These are phyloP conservation scores for Stachybotrys chartarum DNA, from an alignment of 2,329 filamentous ascomycete species.

Conservation along the genomic window DNA sequence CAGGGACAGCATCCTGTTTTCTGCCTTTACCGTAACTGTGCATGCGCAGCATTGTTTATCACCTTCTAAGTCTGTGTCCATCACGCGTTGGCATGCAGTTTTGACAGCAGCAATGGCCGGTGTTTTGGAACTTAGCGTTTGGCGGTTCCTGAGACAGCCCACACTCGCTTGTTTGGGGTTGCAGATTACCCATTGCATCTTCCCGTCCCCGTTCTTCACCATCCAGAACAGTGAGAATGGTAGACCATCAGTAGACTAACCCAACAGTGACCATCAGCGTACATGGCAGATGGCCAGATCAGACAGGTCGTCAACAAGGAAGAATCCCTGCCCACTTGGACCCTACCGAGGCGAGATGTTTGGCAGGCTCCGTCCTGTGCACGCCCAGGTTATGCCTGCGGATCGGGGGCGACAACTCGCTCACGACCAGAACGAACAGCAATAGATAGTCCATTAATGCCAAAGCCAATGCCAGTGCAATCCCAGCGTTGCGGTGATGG, in stretches of 20 bases:
- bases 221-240: neutral
- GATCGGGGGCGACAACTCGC: neutral
- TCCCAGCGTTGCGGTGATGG: too few relatives aligned
- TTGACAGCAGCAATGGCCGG: neutral
- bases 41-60: neutral
- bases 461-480: too few relatives aligned
- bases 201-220: neutral
- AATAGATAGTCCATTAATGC: neutral
- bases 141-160: slow-evolving; percentile 1
- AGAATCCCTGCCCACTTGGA: neutral
- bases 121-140: neutral
- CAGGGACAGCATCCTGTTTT: neutral
- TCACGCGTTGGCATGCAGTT: neutral
- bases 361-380: neutral
- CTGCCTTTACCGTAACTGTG: neutral
- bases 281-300: neutral
- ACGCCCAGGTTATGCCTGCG: neutral
- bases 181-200: neutral
- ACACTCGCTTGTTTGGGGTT: neutral
- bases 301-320: neutral
- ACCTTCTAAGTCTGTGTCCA: neutral
- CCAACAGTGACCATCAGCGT: neutral
- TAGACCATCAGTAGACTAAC: neutral
- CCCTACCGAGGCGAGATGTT: neutral
- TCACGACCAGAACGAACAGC: neutral